Evolutionary conservation across 2,329 filamentous ascomycete genomes (phyloP).

Genomic region (Zalaria obscura): DNA sequence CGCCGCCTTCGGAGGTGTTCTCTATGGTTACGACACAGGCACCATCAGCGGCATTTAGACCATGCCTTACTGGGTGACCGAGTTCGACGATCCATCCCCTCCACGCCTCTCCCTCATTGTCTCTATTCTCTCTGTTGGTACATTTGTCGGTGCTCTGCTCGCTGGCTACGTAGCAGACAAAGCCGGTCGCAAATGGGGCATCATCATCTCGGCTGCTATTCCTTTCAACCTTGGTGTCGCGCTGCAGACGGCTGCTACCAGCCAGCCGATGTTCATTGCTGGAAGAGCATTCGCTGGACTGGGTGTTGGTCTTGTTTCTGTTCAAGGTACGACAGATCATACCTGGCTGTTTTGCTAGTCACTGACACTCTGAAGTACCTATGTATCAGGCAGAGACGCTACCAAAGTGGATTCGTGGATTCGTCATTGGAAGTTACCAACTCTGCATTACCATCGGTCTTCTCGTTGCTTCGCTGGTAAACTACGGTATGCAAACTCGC

Average conservation of each 20-base stretch:
- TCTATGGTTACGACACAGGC: conserved; percentile 8
- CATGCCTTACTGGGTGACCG: conserved; percentile 5
- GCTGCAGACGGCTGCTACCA: conserved; percentile 9
- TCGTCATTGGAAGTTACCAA: conserved; percentile 62
- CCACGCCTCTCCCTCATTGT: conserved; percentile 7
- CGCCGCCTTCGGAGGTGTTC: conserved; percentile 20
- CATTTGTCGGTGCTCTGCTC: conserved; percentile 9
- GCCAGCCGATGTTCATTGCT: conserved; percentile 7
- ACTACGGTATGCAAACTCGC: conserved; percentile 39
- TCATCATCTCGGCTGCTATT: conserved; percentile 50
- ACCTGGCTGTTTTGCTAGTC: too few relatives aligned
- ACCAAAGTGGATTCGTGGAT: conserved; percentile 59
- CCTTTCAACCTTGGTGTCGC: conserved; percentile 11
- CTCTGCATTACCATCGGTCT: conserved; percentile 67
- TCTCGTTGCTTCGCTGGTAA: conserved; percentile 55
- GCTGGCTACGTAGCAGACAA: conserved; percentile 58
- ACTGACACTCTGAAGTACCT: conserved; percentile 31
- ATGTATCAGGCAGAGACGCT: conserved; percentile 70
- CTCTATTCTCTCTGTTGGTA: conserved; percentile 11
- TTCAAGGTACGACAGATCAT: conserved; percentile 32
- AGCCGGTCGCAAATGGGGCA: conserved; percentile 54
- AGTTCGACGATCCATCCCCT: conserved; percentile 4
- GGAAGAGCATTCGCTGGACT: conserved; percentile 9
- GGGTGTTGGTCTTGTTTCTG: conserved; percentile 38
- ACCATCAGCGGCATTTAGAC: conserved; percentile 7